Evolutionary conservation across 2,329 filamentous ascomycete genomes (phyloP).

Genomic region (Graphiopsis chlorocephala): DNA sequence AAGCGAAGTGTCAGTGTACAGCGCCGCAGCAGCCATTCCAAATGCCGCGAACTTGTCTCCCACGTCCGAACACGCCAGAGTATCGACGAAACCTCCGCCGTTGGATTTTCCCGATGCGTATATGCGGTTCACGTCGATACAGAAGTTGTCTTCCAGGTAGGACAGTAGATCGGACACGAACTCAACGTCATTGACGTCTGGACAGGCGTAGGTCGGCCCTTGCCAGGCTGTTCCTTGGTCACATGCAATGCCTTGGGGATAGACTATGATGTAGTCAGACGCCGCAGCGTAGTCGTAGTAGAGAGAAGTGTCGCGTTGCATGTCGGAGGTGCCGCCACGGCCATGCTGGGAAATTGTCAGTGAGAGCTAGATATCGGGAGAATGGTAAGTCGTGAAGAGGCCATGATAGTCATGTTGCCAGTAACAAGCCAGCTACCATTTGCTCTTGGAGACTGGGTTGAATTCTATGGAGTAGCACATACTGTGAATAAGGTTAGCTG

Average conservation of each 20-base stretch:
- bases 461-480: neutral
- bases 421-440: neutral
- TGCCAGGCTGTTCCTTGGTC: slow-evolving; percentile 35
- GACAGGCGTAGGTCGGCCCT: slow-evolving; percentile 40
- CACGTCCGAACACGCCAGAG: slow-evolving; percentile 47
- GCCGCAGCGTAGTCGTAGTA: slow-evolving; percentile 47
- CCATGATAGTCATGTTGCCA: neutral
- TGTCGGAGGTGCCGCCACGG: slow-evolving; percentile 36
- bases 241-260: slow-evolving; percentile 42
- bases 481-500: neutral
- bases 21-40: slow-evolving; percentile 48
- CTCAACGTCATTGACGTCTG: slow-evolving; percentile 40
- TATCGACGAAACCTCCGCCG: slow-evolving; percentile 49
- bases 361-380: neutral
- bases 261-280: slow-evolving; percentile 46
- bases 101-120: slow-evolving; percentile 55
- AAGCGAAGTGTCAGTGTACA: slow-evolving; percentile 37
- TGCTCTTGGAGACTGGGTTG: neutral
- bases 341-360: neutral
- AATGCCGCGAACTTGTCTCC: slow-evolving; percentile 50
- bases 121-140: slow-evolving; percentile 45
- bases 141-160: slow-evolving; percentile 41
- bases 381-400: neutral
- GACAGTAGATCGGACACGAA: slow-evolving; percentile 46
- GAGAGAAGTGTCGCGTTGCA: slow-evolving; percentile 43